Conservation (phyloP, 176 grass and related monocot species). For the Hsuehochloa calcarea region DNA sequence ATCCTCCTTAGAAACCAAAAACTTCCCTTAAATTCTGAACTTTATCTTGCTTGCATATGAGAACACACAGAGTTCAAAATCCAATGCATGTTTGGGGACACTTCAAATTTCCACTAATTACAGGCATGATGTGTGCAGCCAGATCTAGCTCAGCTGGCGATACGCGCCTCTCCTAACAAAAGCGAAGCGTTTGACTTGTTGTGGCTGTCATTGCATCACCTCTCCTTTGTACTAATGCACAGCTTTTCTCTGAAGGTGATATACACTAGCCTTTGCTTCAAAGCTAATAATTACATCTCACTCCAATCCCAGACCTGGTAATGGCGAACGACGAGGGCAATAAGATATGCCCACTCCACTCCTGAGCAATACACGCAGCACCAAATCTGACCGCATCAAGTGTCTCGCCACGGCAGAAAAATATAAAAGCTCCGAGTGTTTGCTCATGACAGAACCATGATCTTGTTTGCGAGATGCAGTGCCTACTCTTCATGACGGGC, state of each 20-base stretch:
- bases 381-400: slow-evolving; percentile 3
- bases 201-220: slow-evolving; percentile 13
- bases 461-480: background rate
- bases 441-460: slow-evolving; percentile 14
- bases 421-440: background rate
- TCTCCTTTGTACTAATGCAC: background rate
- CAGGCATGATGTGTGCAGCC: background rate
- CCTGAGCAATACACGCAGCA: slow-evolving; percentile 9
- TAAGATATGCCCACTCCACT: slow-evolving; percentile 26
- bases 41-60: background rate
- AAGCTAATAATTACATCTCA: slow-evolving; percentile 12
- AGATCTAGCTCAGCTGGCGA: slow-evolving; percentile 29
- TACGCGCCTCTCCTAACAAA: background rate
- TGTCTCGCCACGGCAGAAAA: background rate
- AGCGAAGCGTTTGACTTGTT: background rate
- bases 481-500: slow-evolving; percentile 10
- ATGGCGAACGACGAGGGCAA: background rate
- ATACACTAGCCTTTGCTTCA: background rate
- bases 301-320: background rate
- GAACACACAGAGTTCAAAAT: background rate
- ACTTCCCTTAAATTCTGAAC: background rate
- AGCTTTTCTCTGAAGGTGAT: slow-evolving; percentile 14
- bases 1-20: background rate
- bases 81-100: background rate
- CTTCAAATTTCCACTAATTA: background rate